Evolutionary conservation across 106 monocot species (phyloP).

Genomic region (Dioscorea alata): DNA sequence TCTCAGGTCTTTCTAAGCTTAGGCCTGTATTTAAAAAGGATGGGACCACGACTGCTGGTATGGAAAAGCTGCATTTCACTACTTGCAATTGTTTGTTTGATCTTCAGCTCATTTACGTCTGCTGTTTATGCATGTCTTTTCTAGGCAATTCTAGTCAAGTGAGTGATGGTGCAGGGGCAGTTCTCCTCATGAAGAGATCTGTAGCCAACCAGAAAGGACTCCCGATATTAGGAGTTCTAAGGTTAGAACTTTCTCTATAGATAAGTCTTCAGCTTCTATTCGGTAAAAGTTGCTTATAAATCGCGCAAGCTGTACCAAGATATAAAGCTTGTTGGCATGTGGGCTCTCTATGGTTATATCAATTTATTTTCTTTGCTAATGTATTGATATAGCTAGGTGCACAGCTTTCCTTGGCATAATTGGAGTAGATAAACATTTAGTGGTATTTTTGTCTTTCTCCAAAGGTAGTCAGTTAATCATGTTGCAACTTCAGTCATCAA

Average conservation of each 20-base stretch:
- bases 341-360: no score
- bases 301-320: no score
- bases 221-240: conserved; percentile 92
- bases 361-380: no score
- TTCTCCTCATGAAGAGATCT: conserved; percentile 92
- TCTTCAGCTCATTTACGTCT: not conserved
- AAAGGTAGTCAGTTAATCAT: no score
- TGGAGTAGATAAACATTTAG: no score
- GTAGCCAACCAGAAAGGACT: conserved; percentile 71
- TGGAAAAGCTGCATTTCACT: not conserved
- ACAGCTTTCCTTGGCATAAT: no score
- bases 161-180: conserved; percentile 98
- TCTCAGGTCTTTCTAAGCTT: conserved; percentile 75
- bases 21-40: conserved; percentile 93
- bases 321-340: no score
- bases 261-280: no score
- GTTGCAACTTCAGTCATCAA: no score
- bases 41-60: conserved; percentile 97
- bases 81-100: not conserved
- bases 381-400: no score
- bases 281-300: no score
- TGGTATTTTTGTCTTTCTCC: no score
- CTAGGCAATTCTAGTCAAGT: conserved; percentile 97
- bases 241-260: conserved; percentile 24
- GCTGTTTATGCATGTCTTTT: not conserved